A percentile compares a stretch with the other conserved stretches of the same genome.
phyloP scores from a whole-genome alignment of 1,139 yeast genomes.

The Blastobotrys capitulatus region DNA sequence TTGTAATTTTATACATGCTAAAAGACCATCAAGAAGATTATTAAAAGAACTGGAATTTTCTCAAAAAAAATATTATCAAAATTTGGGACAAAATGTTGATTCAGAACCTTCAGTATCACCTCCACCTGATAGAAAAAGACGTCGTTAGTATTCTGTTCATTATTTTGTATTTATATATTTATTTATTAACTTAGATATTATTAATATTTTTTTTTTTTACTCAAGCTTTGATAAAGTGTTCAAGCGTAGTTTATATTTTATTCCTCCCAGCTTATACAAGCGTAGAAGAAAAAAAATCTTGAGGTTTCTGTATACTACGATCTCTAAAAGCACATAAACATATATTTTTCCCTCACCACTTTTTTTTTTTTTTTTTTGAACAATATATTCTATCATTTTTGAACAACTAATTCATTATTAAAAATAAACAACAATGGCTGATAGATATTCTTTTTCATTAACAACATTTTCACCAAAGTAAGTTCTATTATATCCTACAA shows the following conservation, averaged over 20 bases:
- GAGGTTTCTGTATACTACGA: too few species aligned
- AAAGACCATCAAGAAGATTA: slow-evolving; percentile 48
- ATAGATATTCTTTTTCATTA: slow-evolving; percentile 93
- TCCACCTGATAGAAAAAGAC: slow-evolving; percentile 3
- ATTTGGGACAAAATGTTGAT: slow-evolving; percentile 4
- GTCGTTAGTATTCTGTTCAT: background rate
- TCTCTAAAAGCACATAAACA: too few species aligned
- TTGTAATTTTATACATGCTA: slow-evolving; percentile 84
- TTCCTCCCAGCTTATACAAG: too few species aligned
- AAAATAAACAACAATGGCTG: slow-evolving; percentile 62
- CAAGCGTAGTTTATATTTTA: too few species aligned
- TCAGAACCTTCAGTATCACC: slow-evolving; percentile 5
- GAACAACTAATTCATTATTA: background rate
- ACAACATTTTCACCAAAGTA: slow-evolving; percentile 96
- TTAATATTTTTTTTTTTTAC: too few species aligned
- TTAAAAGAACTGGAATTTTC: slow-evolving; percentile 37
- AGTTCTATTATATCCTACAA: slow-evolving; percentile 37
- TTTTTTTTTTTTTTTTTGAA: background rate
- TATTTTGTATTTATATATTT: background rate
- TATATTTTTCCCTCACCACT: background rate
- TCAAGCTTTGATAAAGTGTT: too few species aligned
- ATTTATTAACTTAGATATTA: background rate
- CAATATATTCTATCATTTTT: background rate
- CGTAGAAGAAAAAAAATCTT: too few species aligned
- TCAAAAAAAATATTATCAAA: slow-evolving; percentile 30